These are phyloP conservation scores for Alloascoidea africana DNA, from an alignment of 805 yeast genomes.

Conservation along the genomic window DNA sequence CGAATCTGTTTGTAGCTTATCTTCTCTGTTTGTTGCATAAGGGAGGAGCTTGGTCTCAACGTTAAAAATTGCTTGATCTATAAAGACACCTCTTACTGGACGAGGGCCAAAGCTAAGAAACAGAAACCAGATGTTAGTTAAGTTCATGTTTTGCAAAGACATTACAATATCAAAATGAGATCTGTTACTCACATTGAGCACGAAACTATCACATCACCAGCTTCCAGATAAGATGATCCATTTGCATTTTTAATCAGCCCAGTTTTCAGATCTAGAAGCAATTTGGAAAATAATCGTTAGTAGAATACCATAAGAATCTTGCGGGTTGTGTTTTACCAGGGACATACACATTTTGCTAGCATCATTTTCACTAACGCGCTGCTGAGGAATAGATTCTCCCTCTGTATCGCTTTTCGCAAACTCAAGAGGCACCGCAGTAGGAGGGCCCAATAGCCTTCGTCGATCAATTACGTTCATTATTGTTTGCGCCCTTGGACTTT, in stretches of 20 bases:
- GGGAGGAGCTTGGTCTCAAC: slow-evolving; percentile 1
- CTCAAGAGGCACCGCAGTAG: not conserved
- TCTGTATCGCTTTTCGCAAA: not conserved
- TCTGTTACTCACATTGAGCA: not conserved
- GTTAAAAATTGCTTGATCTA: slow-evolving; percentile 1
- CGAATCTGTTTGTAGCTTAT: not conserved
- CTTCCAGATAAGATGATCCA: not conserved
- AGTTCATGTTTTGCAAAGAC: not conserved
- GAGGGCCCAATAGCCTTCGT: not conserved
- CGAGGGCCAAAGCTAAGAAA: slow-evolving; percentile 1
- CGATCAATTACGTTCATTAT: not conserved
- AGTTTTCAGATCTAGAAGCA: not conserved
- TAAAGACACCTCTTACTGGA: slow-evolving; percentile 1
- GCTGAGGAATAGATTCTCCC: not conserved
- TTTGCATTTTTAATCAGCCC: not conserved
- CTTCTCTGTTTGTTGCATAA: not conserved
- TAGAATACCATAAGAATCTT: not conserved
- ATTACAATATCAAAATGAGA: not conserved
- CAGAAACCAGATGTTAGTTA: too few relatives aligned
- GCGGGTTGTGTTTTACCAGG: too few relatives aligned
- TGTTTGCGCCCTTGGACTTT: too few relatives aligned
- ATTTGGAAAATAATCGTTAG: not conserved
- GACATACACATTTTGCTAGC: not conserved
- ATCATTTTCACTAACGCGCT: not conserved
- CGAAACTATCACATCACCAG: not conserved